Percentiles rank a stretch among this genome's conserved stretches.
Conservation (phyloP, 371 early-diverging fungal genomes). For the Mortierella sp. region DNA sequence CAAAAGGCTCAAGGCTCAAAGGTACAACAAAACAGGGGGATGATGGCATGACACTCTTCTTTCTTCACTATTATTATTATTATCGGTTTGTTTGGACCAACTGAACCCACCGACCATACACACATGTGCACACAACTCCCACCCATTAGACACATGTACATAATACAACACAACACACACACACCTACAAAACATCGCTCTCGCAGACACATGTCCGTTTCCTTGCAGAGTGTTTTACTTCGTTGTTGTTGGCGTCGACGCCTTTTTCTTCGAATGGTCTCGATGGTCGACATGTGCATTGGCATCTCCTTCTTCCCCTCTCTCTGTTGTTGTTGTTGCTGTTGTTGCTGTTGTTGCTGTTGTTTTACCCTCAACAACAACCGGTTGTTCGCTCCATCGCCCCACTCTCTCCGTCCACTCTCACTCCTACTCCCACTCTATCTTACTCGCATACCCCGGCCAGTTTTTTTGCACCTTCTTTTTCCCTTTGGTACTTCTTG, state of each 20-base stretch:
- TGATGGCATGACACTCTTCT: background rate
- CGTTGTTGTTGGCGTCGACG: background rate
- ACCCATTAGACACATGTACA: slow-evolving; percentile 15
- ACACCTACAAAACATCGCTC: background rate
- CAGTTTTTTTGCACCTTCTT: background rate
- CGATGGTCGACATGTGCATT: background rate
- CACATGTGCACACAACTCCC: background rate
- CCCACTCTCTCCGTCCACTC: no score
- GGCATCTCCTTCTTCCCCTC: background rate
- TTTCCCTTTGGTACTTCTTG: background rate
- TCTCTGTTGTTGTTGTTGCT: background rate
- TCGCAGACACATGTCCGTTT: slow-evolving; percentile 8
- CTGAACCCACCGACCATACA: background rate
- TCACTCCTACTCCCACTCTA: background rate
- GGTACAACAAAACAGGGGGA: background rate
- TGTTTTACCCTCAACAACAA: no score
- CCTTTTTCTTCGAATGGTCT: background rate
- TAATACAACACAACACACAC: background rate
- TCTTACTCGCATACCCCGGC: background rate
- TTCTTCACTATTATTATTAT: background rate
- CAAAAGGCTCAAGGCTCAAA: no score
- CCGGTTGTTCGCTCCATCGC: no score
- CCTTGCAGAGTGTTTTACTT: background rate
- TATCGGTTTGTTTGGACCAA: no score
- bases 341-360: background rate